Conservation (phyloP, 305 asterid species). For the Fraxinus xanthoxyloides region DNA sequence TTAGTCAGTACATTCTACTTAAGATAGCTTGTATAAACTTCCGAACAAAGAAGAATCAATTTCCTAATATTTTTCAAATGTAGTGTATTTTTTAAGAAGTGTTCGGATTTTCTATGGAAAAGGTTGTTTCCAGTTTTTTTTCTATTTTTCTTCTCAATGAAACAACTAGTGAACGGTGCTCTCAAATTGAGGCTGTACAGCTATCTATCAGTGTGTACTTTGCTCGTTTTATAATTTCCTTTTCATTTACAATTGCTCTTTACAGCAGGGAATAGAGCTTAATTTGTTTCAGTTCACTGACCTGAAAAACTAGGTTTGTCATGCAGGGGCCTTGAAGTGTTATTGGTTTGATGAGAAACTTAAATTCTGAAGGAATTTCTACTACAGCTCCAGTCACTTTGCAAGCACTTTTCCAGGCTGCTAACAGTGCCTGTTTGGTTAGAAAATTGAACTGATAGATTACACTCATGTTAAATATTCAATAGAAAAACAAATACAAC, state of each 20-base stretch:
- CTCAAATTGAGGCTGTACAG: too few species aligned
- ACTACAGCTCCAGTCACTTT: conserved; percentile 49
- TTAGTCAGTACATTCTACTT: neutral
- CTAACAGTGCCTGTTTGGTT: conserved; percentile 51
- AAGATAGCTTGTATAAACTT: neutral
- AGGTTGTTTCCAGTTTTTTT: neutral
- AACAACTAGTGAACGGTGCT: too few species aligned
- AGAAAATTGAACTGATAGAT: neutral
- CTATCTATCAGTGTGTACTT: too few species aligned
- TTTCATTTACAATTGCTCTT: neutral
- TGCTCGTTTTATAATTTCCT: neutral
- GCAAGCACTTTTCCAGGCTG: conserved; percentile 76
- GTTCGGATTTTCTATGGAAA: neutral
- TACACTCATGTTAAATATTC: neutral
- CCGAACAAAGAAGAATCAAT: neutral
- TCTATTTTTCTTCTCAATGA: too few species aligned
- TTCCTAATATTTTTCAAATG: neutral
- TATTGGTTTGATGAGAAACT: conserved; percentile 60
- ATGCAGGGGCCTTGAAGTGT: conserved; percentile 73
- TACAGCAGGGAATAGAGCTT: neutral
- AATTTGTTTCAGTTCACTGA: neutral
- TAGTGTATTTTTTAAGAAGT: neutral
- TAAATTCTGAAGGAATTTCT: conserved; percentile 43
- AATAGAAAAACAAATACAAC: neutral
- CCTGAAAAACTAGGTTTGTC: conserved; percentile 69